phyloP scores from a whole-genome alignment of 2,329 filamentous ascomycete species.

The Fusarium sp. region DNA sequence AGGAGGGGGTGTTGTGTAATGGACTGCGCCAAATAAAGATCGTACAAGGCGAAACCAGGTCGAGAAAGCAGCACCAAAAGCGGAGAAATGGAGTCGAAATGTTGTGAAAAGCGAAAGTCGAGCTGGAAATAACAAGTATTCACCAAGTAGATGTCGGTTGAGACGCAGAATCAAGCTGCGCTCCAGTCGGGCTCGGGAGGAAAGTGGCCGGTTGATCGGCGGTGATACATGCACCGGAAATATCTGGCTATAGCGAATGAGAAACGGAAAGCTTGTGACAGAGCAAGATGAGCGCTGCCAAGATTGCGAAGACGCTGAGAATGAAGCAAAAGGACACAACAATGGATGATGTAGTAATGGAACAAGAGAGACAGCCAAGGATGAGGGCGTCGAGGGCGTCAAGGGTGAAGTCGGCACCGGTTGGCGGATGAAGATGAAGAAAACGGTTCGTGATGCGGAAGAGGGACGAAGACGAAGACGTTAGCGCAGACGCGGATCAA shows the following conservation, averaged over 20 bases:
- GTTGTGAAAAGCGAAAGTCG: slow-evolving; percentile 6
- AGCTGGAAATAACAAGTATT: slow-evolving; percentile 16
- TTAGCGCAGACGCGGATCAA: slow-evolving; percentile 8
- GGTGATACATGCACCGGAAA: slow-evolving; percentile 33
- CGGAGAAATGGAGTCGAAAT: slow-evolving; percentile 13
- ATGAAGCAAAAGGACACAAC: slow-evolving; percentile 13
- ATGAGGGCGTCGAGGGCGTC: slow-evolving; percentile 12
- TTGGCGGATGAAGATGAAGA: slow-evolving; percentile 31
- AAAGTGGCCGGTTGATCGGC: slow-evolving; percentile 32
- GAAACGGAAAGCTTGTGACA: slow-evolving; percentile 32
- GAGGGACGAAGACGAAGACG: slow-evolving; percentile 26
- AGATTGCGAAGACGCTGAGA: neutral
- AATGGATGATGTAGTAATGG: slow-evolving; percentile 9
- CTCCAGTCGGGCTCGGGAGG: slow-evolving; percentile 22
- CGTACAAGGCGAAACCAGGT: slow-evolving; percentile 16
- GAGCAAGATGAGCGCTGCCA: slow-evolving; percentile 1
- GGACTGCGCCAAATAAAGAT: slow-evolving; percentile 22
- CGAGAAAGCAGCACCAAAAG: slow-evolving; percentile 33
- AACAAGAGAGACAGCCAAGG: neutral
- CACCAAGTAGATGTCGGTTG: slow-evolving; percentile 18
- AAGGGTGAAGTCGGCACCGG: slow-evolving; percentile 15
- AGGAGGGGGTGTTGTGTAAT: slow-evolving; percentile 34
- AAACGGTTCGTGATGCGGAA: slow-evolving; percentile 40
- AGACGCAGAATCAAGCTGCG: slow-evolving; percentile 32
- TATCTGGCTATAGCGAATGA: slow-evolving; percentile 32